Evolutionary conservation across 1,284 basidiomycete genomes (phyloP), one percentile per base, ranked within the genome.

Genomic region (Tylopilus sp.): DNA sequence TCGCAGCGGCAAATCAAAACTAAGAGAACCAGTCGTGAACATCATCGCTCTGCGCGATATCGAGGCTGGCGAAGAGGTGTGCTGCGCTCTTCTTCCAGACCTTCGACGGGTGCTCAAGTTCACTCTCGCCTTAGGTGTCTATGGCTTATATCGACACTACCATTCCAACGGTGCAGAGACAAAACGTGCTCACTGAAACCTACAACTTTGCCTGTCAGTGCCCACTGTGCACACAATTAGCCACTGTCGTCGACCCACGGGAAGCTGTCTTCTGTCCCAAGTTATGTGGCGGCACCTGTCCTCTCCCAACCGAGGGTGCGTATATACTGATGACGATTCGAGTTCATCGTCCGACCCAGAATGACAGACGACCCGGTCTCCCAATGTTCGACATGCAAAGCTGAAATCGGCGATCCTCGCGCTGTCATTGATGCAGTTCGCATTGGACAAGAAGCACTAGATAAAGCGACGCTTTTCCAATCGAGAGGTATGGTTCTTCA

Each of bases 131-230:
- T 23, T 52, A 83, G 82, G 67, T 82, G 23, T 53, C 84, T 46
- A 92, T 86, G 1, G 77, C 90, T 12, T 98, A 98, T 59, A 78
- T 97, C 41, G 96, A 98, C 64, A 81, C 86, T 2, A 89, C 84
- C 1, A 73, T 89, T 12, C 87, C 90, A 0, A 68, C 68, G 7
- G 54, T 65, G 1, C 67, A 78, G 21, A 77, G 93, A 26, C 83
- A 79, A 55, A 64, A 69, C 18, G 73, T 79, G 6, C 71, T 96
- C 18, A 63, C 71, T 44, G 81, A 86, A 56, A 84, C 87, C 1
- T 97, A 98, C 67, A 77, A 80, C 55, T 97, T 98, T 61, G 69
- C 64, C 2, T 98, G 96, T 62, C 58, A 59, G 9, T 98, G 95
- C 61, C 30, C 56, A 15, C 64, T 88, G 3, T 94, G 91, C 58